These are phyloP conservation scores for Acanthamoeba comandoni DNA, from an alignment of 208 protist genomes.

Conservation along the genomic window DNA sequence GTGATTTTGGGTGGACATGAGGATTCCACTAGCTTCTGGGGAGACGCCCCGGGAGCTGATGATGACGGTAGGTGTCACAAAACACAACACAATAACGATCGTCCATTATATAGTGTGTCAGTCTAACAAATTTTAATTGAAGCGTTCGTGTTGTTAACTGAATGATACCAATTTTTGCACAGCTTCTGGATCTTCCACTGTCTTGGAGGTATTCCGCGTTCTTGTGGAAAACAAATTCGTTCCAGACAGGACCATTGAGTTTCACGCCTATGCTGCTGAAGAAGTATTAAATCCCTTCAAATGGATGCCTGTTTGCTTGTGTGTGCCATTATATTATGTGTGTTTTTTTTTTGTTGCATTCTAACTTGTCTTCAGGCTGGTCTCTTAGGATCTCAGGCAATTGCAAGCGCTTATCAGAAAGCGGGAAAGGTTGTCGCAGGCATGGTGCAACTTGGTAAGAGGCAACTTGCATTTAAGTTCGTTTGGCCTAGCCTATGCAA, in stretches of 20 bases:
- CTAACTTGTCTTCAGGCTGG: conserved; percentile 7
- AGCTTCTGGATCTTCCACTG: conserved; percentile 73
- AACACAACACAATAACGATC: background rate
- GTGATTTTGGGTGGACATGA: conserved; percentile 80
- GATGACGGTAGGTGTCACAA: conserved; percentile 46
- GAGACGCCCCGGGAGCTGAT: conserved; percentile 54
- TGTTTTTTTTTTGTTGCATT: too few relatives aligned
- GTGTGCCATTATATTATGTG: too few relatives aligned
- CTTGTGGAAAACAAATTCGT: conserved; percentile 75
- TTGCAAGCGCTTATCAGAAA: conserved; percentile 73
- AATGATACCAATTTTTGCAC: background rate
- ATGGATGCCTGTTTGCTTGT: too few relatives aligned
- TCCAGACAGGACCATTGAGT: conserved; percentile 74
- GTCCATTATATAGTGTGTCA: background rate
- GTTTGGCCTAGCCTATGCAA: background rate
- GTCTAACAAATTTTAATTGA: background rate
- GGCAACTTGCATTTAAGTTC: background rate
- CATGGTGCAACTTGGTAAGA: conserved; percentile 78
- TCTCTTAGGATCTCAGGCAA: conserved; percentile 77
- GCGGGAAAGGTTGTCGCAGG: conserved; percentile 66
- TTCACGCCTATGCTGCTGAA: conserved; percentile 81
- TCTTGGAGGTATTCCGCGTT: conserved; percentile 79
- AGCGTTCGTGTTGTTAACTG: too few relatives aligned
- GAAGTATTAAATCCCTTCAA: conserved; percentile 41
- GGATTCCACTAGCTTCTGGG: conserved; percentile 45